These are phyloP conservation scores for Vitis rupestris DNA, from an alignment of 164 flowering plant genomes.

Conservation along the genomic window DNA sequence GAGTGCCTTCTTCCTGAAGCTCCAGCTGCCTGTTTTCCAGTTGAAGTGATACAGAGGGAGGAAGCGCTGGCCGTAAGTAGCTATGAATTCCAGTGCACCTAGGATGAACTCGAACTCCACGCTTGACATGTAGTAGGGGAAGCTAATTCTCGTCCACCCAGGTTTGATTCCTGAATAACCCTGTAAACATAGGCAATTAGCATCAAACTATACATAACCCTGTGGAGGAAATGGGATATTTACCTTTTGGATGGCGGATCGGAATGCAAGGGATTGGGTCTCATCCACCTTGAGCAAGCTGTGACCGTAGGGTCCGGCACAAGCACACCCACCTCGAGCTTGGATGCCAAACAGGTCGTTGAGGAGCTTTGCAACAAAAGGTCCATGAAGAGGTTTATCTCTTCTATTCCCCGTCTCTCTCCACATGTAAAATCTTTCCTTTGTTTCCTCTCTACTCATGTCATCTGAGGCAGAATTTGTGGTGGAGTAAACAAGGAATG, in stretches of 20 bases:
- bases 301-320: constrained; percentile 91
- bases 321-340: constrained; percentile 86
- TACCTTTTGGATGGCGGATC: constrained; percentile 60
- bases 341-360: constrained; percentile 91
- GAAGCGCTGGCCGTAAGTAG: constrained; percentile 67
- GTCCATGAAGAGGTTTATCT: constrained; percentile 72
- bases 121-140: constrained; percentile 70
- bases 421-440: constrained; percentile 33
- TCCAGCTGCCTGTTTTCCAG: constrained; percentile 71
- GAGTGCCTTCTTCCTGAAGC: constrained; percentile 29
- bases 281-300: constrained; percentile 46
- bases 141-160: constrained; percentile 89
- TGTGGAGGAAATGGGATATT: neutral
- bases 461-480: constrained; percentile 14
- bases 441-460: neutral
- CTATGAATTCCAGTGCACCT: constrained; percentile 66
- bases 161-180: constrained; percentile 76
- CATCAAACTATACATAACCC: no score
- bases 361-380: constrained; percentile 70
- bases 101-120: constrained; percentile 75
- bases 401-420: constrained; percentile 38
- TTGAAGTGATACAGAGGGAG: constrained; percentile 64
- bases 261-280: constrained; percentile 37
- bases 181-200: constrained; percentile 22
- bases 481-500: constrained; percentile 61